phyloP scores from a whole-genome alignment of 1,284 basidiomycete genomes.

The Leccinum solheimii region DNA sequence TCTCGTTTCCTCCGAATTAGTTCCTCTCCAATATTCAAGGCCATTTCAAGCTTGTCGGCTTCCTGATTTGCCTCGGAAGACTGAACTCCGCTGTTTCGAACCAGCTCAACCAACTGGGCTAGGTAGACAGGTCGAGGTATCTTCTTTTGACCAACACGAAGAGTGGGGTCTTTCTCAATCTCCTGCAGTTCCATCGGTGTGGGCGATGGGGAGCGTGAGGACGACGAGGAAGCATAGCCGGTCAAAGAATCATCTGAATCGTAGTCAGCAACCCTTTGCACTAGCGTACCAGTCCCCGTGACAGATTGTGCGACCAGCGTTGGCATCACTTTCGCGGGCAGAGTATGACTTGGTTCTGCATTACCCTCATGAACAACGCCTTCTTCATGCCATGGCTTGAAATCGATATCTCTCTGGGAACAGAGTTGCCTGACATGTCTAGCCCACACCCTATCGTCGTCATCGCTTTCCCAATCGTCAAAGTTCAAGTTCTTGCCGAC shows the following conservation, averaged over 20 bases:
- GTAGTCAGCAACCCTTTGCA: constrained; percentile 39
- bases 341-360: constrained; percentile 1
- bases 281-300: background rate
- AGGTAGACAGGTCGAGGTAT: constrained; percentile 80
- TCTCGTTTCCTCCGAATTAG: constrained; percentile 78
- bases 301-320: background rate
- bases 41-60: constrained; percentile 77
- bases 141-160: constrained; percentile 66
- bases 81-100: constrained; percentile 52
- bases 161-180: constrained; percentile 81
- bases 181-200: constrained; percentile 78
- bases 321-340: background rate
- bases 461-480: constrained; percentile 80
- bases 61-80: constrained; percentile 63
- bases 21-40: constrained; percentile 73
- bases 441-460: constrained; percentile 69
- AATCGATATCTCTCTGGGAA: constrained; percentile 51
- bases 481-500: constrained; percentile 74
- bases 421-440: constrained; percentile 56
- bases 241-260: constrained; percentile 84
- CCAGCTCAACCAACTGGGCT: constrained; percentile 71
- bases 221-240: constrained; percentile 68
- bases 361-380: background rate
- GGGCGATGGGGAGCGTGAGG: constrained; percentile 78
- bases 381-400: constrained; percentile 29